Base-by-base conservation (phyloP, 306 rosid genomes). In the Pachyrhizus erosus region DNA sequence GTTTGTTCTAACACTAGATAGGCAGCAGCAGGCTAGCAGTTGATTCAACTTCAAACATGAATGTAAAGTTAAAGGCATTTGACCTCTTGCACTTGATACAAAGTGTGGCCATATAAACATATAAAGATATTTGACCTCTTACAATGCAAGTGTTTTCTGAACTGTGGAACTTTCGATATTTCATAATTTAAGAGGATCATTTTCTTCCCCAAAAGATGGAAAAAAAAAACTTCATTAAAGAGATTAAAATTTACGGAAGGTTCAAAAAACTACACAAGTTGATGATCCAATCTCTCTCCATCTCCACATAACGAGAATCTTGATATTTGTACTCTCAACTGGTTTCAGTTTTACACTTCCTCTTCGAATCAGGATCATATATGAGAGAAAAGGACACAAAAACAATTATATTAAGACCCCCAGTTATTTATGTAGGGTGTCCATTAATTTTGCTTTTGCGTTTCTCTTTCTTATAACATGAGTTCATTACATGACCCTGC, bases 31-130 rank as follows among this genome's bases (percentile, higher is more conserved):
- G 9, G 39, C 55, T 40, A 18, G 70, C 43, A 40, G 18, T 67
- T 43, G 64, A 58, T 68, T 76, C 66, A 70, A 61, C 65, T 69
- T 54, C 18, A 68, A 45, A 48, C 33, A 76, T 76, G 65, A 68
- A 29, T 40, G 48, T 39, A 39, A 67, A 10, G 51, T 69, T 69
- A 69, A 67, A 73, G 55, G 43, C 33, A 37, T 37, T 23, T 43
- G 40, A 48, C 14, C 52, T 42, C 45, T 57, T 66, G 52, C 61
- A 39, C 34, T 17, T 64, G 61, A 11, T 76, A 23, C 78, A 20
- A 20, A 77, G 33, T 23, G 67, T 69, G 78, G 49, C n/a, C 43
- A 24, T 11, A 76, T 45, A 73, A 58, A 34, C 24, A 67, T 82
- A 37, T 69, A 69, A 67, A 73, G 55, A 31, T 23, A 37, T 37